Base-by-base conservation (phyloP, 2,329 filamentous ascomycete species). In the Fusarium incarnatum region DNA sequence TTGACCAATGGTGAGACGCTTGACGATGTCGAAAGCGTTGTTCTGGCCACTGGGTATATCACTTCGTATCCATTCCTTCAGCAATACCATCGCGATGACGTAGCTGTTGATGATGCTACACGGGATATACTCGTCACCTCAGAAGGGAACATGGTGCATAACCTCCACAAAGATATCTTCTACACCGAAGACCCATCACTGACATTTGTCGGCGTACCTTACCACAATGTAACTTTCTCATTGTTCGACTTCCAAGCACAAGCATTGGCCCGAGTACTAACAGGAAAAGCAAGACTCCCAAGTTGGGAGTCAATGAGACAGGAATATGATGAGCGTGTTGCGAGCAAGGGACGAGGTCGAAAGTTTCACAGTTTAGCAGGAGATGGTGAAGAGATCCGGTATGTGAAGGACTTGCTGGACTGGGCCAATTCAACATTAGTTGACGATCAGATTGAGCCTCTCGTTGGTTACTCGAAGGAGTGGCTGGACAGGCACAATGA, bases 181-280 rank as follows among this genome's bases (percentile, higher is more conserved):
- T 92, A 92, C 77, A 91, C 92, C 45, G 84, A 85, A 0, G 89
- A 92, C 64, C 89, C 90, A 0, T 86, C 87, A 0, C 80, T 92
- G 1, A 80, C 83, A 0, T 92, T 92, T 67, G 81, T 92, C 20
- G 90, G 90, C 0, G 86, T 90, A 0, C 89, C 88, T 0, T 91
- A 88, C 72, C 87, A 91, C 72, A 87, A 87, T 0, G 88, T 89
- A 0, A 92, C 90, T 0, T 93, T 92, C 72, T 88, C 88, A 0
- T 80, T 92, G 0, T 92, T 92, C 64, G 90, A 92, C 64, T 91
- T 91, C 70, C 91, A 93, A 74, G 89, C 89, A 0, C 86, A 90
- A 67, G 85, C 84, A 0, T 80, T 91, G 0, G 86, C 89, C 0
- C 83, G 87, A 5, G 85, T 90, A 0, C 82, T 89, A 6, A 81